Evolutionary conservation across 73 alveolate genomes (phyloP).

Genomic region (Diophrys sp.): DNA sequence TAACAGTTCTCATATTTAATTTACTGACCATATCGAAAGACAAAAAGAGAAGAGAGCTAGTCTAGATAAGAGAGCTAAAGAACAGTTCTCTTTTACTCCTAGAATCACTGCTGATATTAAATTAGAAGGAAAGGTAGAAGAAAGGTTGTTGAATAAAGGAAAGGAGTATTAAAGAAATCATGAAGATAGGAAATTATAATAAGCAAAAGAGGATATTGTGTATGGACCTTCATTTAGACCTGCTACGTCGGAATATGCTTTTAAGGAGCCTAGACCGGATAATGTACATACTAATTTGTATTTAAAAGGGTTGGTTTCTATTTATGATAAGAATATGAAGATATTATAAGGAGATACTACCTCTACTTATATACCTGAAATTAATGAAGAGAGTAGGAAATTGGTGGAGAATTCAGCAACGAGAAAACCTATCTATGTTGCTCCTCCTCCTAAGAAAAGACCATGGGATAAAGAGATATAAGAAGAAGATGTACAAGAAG

Average conservation of each 20-base stretch:
- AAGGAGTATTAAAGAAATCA: not conserved
- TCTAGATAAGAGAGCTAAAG: too few species aligned
- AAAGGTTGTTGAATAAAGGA: not conserved
- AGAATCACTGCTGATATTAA: not conserved
- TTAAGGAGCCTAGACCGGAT: not conserved
- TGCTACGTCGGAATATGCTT: not conserved
- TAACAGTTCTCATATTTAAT: not conserved
- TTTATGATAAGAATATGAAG: not conserved
- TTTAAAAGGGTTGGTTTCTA: not conserved
- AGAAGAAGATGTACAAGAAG: not conserved
- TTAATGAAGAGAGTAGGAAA: not conserved
- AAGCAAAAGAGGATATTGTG: not conserved
- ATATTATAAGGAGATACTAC: not conserved
- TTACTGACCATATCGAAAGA: not conserved
- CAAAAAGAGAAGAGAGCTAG: not conserved
- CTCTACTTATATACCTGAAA: not conserved
- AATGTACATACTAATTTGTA: not conserved
- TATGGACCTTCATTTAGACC: not conserved
- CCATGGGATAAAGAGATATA: not conserved
- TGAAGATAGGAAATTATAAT: not conserved
- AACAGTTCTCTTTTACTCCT: not conserved
- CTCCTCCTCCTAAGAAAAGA: not conserved
- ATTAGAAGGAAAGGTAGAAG: not conserved
- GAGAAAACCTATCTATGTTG: not conserved
- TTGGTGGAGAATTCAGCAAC: not conserved